phyloP scores from a whole-genome alignment of 768 basidiomycete genomes.

The Pulveroboletus sp. region DNA sequence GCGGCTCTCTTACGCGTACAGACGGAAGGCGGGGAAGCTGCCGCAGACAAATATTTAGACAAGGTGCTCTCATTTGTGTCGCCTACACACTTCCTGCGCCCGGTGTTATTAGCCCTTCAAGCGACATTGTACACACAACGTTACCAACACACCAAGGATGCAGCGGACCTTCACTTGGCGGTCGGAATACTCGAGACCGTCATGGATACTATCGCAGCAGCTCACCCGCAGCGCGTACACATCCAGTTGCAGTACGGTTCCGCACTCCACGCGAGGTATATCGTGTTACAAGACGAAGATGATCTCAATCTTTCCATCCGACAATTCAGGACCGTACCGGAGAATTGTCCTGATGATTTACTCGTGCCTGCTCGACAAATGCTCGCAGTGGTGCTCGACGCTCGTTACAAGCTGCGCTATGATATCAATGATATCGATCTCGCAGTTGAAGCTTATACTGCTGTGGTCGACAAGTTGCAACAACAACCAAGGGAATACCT shows the following conservation, averaged over 20 bases:
- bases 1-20: neutral
- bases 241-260: slow-evolving; percentile 19
- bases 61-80: slow-evolving; percentile 6
- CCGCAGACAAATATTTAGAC: slow-evolving; percentile 7
- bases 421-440: slow-evolving; percentile 16
- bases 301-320: slow-evolving; percentile 22
- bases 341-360: slow-evolving; percentile 5
- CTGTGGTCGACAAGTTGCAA: slow-evolving; percentile 6
- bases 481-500: slow-evolving; percentile 6
- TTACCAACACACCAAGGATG: slow-evolving; percentile 10
- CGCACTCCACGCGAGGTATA: slow-evolving; percentile 14
- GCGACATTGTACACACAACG: slow-evolving; percentile 10
- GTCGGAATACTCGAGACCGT: slow-evolving; percentile 2
- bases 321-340: slow-evolving; percentile 3
- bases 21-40: neutral
- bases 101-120: slow-evolving; percentile 7
- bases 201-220: slow-evolving; percentile 1
- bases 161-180: slow-evolving; percentile 15
- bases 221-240: slow-evolving; percentile 11
- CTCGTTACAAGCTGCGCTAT: slow-evolving; percentile 7
- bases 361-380: slow-evolving; percentile 1
- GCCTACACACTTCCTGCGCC: slow-evolving; percentile 5
- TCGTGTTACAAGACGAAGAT: slow-evolving; percentile 4
- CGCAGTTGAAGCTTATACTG: slow-evolving; percentile 6
- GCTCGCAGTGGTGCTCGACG: slow-evolving; percentile 10